These are phyloP conservation scores for Tieghemostelium lacteum DNA, from an alignment of 78 protist species.

Conservation along the genomic window DNA sequence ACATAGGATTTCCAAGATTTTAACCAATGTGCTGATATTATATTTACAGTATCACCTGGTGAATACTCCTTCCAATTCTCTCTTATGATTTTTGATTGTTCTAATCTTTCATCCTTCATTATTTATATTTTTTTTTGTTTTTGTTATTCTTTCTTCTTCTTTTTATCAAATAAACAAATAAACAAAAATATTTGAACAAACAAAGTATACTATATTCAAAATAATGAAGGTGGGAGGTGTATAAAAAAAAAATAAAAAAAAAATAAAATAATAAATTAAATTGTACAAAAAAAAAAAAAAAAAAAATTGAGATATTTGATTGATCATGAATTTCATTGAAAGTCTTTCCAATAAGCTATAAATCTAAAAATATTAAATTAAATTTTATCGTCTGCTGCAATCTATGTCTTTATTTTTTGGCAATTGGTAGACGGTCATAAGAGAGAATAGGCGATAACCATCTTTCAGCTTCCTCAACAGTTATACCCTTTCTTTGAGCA, in stretches of 20 bases:
- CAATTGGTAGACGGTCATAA: conserved; percentile 86
- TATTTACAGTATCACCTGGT: conserved; percentile 45
- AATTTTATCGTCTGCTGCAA: no score
- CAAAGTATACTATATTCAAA: no score
- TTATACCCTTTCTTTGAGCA: conserved; percentile 89
- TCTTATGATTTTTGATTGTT: conserved; percentile 37
- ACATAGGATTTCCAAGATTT: conserved; percentile 55
- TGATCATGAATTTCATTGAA: no score
- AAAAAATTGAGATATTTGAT: no score
- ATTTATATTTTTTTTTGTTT: not conserved
- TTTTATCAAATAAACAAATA: no score
- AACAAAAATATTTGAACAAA: no score
- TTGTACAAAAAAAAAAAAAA: no score
- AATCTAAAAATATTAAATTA: not conserved
- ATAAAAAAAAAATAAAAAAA: no score
- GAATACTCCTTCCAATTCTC: conserved; percentile 54
- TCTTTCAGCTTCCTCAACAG: conserved; percentile 86
- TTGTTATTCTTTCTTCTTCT: no score
- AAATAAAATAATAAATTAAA: no score
- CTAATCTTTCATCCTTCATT: conserved; percentile 36
- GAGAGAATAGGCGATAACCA: conserved; percentile 91
- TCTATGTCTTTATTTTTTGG: not conserved
- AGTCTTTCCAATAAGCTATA: no score
- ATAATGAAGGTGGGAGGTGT: no score
- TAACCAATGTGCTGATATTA: conserved; percentile 54